These are phyloP conservation scores for Neoboletus subvelutipes DNA, from an alignment of 768 basidiomycete species.

Conservation along the genomic window DNA sequence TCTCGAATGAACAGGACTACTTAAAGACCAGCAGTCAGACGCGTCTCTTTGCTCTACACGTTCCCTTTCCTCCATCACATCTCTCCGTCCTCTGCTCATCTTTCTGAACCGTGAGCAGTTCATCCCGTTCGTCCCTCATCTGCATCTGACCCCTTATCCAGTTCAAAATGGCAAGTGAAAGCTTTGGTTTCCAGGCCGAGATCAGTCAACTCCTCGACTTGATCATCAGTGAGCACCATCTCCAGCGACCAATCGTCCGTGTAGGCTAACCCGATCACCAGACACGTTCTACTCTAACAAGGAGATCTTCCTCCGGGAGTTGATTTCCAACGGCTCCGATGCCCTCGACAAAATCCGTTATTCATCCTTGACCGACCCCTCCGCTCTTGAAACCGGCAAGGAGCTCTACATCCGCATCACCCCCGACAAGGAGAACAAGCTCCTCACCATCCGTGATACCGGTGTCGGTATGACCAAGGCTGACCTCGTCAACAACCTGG, in stretches of 20 bases:
- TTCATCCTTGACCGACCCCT: slow-evolving; percentile 89
- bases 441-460: slow-evolving; percentile 87
- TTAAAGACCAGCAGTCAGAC: slow-evolving; percentile 32
- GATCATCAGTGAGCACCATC: slow-evolving; percentile 81
- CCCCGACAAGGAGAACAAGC: slow-evolving; percentile 95
- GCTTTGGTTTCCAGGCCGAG: slow-evolving; percentile 98
- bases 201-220: slow-evolving; percentile 98
- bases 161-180: slow-evolving; percentile 70
- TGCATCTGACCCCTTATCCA: slow-evolving; percentile 15
- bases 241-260: background rate
- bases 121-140: background rate
- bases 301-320: slow-evolving; percentile 98
- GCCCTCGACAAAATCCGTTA: slow-evolving; percentile 99
- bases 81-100: slow-evolving; percentile 6
- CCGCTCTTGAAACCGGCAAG: slow-evolving; percentile 85
- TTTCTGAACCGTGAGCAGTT: slow-evolving; percentile 15
- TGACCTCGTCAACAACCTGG: slow-evolving; percentile 98
- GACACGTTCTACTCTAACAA: slow-evolving; percentile 99
- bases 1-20: slow-evolving; percentile 43
- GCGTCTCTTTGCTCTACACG: slow-evolving; percentile 13
- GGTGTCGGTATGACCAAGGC: slow-evolving; percentile 99
- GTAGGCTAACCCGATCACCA: slow-evolving; percentile 31
- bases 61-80: slow-evolving; percentile 15
- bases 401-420: slow-evolving; percentile 93
- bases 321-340: slow-evolving; percentile 97